These are phyloP conservation scores for Penicillium sp. DNA, from an alignment of 2,329 filamentous ascomycete genomes.

Conservation along the genomic window DNA sequence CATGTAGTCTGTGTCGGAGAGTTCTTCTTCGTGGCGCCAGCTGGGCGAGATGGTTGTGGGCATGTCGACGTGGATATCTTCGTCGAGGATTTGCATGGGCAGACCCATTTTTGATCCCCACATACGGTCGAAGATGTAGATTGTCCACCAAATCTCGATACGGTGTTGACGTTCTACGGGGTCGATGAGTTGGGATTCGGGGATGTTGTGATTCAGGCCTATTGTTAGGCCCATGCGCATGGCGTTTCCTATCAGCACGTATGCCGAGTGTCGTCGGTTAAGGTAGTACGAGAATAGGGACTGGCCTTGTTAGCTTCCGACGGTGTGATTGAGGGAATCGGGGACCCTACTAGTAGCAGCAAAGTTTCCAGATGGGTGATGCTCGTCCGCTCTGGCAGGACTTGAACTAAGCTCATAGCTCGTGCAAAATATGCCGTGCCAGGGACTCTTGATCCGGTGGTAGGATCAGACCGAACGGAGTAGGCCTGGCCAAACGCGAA, in stretches of 20 bases:
- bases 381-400: slow-evolving; percentile 48
- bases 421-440: slow-evolving; percentile 49
- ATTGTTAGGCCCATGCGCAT: slow-evolving; percentile 48
- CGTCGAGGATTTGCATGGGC: slow-evolving; percentile 52
- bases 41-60: slow-evolving; percentile 36
- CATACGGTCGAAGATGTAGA: slow-evolving; percentile 48
- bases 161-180: slow-evolving; percentile 44
- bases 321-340: background rate
- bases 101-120: slow-evolving; percentile 54
- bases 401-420: slow-evolving; percentile 45
- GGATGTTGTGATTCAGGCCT: slow-evolving; percentile 47
- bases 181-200: slow-evolving; percentile 39
- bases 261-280: slow-evolving; percentile 40
- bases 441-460: slow-evolving; percentile 40
- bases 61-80: slow-evolving; percentile 49
- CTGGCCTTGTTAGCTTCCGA: slow-evolving; percentile 18
- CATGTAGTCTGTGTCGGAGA: slow-evolving; percentile 41
- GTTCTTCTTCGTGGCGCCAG: slow-evolving; percentile 38
- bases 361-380: slow-evolving; percentile 50
- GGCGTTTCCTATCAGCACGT: slow-evolving; percentile 39
- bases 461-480: slow-evolving; percentile 41
- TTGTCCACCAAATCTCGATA: slow-evolving; percentile 43
- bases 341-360: slow-evolving; percentile 37
- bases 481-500: slow-evolving; percentile 52
- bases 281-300: slow-evolving; percentile 42